These are phyloP conservation scores for Scheffersomyces insectosa DNA, from an alignment of 1,139 yeast genomes.

Conservation along the genomic window DNA sequence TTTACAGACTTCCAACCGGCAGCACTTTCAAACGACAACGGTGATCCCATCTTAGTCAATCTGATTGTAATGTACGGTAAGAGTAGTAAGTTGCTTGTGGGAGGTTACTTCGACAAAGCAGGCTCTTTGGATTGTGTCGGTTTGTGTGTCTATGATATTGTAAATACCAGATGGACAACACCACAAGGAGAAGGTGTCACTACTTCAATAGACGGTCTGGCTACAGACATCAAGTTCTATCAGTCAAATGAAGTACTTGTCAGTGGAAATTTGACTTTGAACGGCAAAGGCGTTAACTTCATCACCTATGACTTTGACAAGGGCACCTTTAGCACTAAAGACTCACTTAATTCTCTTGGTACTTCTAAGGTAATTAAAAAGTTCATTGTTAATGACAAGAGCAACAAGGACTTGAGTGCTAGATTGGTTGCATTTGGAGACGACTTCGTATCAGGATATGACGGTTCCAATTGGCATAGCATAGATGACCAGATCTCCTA, in stretches of 20 bases:
- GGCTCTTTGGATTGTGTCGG: slow-evolving; percentile 62
- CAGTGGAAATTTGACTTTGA: slow-evolving; percentile 59
- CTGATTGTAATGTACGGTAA: slow-evolving; percentile 55
- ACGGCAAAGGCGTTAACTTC: slow-evolving; percentile 37
- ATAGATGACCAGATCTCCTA: slow-evolving; percentile 39
- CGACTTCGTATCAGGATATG: slow-evolving; percentile 47
- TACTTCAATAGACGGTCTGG: slow-evolving; percentile 46
- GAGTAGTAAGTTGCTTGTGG: slow-evolving; percentile 59
- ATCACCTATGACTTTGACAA: slow-evolving; percentile 54
- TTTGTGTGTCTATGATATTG: slow-evolving; percentile 67
- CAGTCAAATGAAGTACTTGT: slow-evolving; percentile 53
- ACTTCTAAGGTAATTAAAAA: slow-evolving; percentile 44
- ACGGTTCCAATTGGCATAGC: slow-evolving; percentile 49
- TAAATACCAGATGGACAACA: slow-evolving; percentile 54
- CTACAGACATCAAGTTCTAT: slow-evolving; percentile 56
- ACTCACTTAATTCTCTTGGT: slow-evolving; percentile 25
- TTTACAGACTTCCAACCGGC: slow-evolving; percentile 52
- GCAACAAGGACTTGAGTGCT: slow-evolving; percentile 41
- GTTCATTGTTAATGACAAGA: slow-evolving; percentile 48
- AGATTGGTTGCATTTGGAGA: slow-evolving; percentile 60
- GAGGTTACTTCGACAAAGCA: slow-evolving; percentile 70
- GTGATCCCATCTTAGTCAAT: slow-evolving; percentile 41
- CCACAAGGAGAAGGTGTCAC: slow-evolving; percentile 42
- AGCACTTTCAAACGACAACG: slow-evolving; percentile 27
- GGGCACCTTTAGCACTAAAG: slow-evolving; percentile 21